Evolutionary conservation across 306 rosid genomes (phyloP), one percentile per base, ranked within the genome.

Genomic region (Calophaca sinica): DNA sequence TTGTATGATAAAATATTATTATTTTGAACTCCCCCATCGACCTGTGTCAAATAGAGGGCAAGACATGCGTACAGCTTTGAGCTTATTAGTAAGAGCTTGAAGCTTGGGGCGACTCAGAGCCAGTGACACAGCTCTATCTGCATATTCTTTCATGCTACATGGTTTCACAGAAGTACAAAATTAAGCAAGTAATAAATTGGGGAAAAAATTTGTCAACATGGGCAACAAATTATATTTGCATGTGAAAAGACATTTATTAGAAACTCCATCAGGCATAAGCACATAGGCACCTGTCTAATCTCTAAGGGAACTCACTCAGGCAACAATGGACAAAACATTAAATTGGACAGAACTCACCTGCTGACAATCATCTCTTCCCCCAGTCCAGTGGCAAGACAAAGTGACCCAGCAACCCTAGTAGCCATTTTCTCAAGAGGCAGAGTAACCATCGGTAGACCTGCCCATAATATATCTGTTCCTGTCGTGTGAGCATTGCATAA

Each of bases 401-500:
- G 96, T 48, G 99, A 94, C 41, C 97, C 99, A 57, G 99, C 99
- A 87, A 94, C 99, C 82, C 99, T 85, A 20, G 99, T 94, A 63
- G 99, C 99, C 99, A 94, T 94, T 86, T 92, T 92, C 83, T 92
- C 96, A 45, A 92, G 96, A 61, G 99, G 99, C 78, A 92, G 82
- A 67, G 99, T 94, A 77, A 94, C 80, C 99, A 94, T 94, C 6
- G 99, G 97, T 57, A 94, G 75, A 53, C 99, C 99, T 6, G 99
- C 99, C 99, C 99, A 94, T 44, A 94, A 77, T 76, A 94, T 84
- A 84, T 94, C 99, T 1, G 99, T 92, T 78, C 99, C 99, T 2
- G 99, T 94, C 4, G 99, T 94, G 83, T 94, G 99, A 5, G 99
- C 99, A 86, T 94, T 94, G 96, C 99, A 94, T 65, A 94, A 76